Conservation (phyloP, 2,329 filamentous ascomycete genomes). For the Aureobasidium musti region DNA sequence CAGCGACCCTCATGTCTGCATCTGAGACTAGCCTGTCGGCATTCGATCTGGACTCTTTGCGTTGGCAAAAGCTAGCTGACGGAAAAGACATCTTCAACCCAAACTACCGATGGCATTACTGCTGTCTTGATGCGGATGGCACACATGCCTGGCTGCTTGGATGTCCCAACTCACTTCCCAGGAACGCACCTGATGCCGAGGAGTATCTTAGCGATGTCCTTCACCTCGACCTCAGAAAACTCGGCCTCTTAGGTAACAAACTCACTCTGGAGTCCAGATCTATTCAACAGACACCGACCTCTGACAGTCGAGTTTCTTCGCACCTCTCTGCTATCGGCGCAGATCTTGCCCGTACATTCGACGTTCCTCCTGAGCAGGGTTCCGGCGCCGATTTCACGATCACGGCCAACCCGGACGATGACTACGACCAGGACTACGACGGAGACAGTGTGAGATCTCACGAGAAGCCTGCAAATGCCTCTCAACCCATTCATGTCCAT, state of each 20-base stretch:
- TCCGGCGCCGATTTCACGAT: conserved; percentile 90
- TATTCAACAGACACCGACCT: conserved; percentile 51
- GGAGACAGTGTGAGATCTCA: conserved; percentile 45
- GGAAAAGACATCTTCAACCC: conserved; percentile 89
- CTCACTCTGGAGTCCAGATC: conserved; percentile 43
- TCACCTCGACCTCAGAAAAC: conserved; percentile 87
- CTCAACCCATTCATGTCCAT: conserved; percentile 88
- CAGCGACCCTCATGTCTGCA: conserved; percentile 80
- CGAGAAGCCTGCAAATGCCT: conserved; percentile 54
- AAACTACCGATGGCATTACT: conserved; percentile 98
- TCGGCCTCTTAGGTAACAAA: conserved; percentile 84
- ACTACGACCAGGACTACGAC: conserved; percentile 34
- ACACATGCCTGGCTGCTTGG: conserved; percentile 98
- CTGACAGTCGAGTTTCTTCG: conserved; percentile 54
- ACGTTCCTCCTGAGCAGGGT: conserved; percentile 77
- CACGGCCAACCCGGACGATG: conserved; percentile 78
- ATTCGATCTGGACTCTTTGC: conserved; percentile 79
- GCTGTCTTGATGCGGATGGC: conserved; percentile 90
- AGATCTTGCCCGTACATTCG: conserved; percentile 84
- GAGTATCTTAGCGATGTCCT: conserved; percentile 95
- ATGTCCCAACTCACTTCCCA: conserved; percentile 72
- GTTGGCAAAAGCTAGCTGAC: conserved; percentile 94
- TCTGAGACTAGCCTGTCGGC: conserved; percentile 90
- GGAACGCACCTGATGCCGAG: conserved; percentile 71
- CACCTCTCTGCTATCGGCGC: conserved; percentile 69